Base-by-base conservation (phyloP, 1,284 basidiomycete genomes). In the Cutaneotrichosporon mucoides region DNA sequence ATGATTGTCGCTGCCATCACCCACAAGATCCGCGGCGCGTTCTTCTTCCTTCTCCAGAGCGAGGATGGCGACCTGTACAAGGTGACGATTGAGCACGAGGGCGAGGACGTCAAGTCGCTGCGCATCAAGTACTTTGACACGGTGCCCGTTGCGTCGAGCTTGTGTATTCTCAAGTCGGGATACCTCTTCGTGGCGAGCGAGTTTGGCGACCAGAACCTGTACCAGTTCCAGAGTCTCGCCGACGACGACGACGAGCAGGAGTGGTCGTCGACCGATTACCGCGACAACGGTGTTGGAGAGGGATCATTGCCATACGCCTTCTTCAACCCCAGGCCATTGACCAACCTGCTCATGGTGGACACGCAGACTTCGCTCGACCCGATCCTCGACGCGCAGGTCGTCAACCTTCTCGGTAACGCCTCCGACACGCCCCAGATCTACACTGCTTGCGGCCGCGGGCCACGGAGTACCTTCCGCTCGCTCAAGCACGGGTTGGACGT, bases 1-100 rank as follows among this genome's bases (percentile, higher is more conserved):
- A 90, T 97, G 70, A 94, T 98, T 61, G 88, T 88, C 0, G 82
- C 91, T 36, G 90, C 90, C 5, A 93, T 96, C 55, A 95, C 97
- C 91, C 93, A 98, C 83, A 96, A 96, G 80, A 96, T 97, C 90
- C 93, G 94, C 92, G 93, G 94, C 34, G 91, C 92, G 1, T 98
- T 98, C 82, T 98, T 98, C 82, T 97, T 97, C 82, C 81, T 98
- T 24, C 80, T 96, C 47, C 94, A 97, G 82, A 91, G 87, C 64
- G 94, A 98, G 77, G 91, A 95, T 66, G 94, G 93, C 2, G 94
- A 98, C 73, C 77, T 98, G 52, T 96, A 88, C 82, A 97, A 98
- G 73, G 90, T 96, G 59, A 96, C 90, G 5, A 95, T 98, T 68
- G 93, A 97, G 65, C 92, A 96, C 69, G 88, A 93, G 73, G 92